A percentile compares a stretch with the other conserved stretches of the same genome.
Conservation (phyloP, 352 stramenopile genomes). For the Phytophthora pisi region DNA sequence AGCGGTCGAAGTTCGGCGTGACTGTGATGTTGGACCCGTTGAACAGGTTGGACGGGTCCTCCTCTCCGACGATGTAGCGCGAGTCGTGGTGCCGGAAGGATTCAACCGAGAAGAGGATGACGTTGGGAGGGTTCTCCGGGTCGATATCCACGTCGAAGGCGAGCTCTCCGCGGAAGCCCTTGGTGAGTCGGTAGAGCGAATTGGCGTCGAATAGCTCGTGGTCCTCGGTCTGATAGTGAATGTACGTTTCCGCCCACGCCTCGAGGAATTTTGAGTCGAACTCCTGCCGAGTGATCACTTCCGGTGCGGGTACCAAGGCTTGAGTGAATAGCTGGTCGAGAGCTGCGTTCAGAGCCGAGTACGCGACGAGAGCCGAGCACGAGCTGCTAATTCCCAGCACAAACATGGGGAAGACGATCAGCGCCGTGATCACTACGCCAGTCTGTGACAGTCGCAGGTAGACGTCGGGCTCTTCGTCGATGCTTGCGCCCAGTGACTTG, state of each 20-base stretch:
- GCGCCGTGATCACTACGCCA: slow-evolving; percentile 3
- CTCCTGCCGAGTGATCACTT: background rate
- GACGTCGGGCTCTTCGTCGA: background rate
- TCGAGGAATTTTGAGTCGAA: background rate
- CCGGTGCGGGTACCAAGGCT: background rate
- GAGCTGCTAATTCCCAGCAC: slow-evolving; percentile 14
- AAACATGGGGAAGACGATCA: slow-evolving; percentile 11
- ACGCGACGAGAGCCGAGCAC: slow-evolving; percentile 29
- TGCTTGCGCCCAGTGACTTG: background rate
- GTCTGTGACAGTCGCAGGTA: background rate
- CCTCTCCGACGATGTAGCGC: slow-evolving; percentile 45
- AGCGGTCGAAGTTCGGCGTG: slow-evolving; percentile 49
- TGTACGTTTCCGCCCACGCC: slow-evolving; percentile 21
- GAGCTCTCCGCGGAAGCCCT: slow-evolving; percentile 6
- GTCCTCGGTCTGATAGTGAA: slow-evolving; percentile 39
- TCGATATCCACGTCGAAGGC: slow-evolving; percentile 40
- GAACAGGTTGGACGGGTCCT: slow-evolving; percentile 36
- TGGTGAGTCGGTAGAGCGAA: slow-evolving; percentile 38
- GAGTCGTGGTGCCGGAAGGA: slow-evolving; percentile 58
- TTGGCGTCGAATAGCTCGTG: slow-evolving; percentile 42
- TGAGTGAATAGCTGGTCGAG: slow-evolving; percentile 7
- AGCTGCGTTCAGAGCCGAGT: slow-evolving; percentile 33
- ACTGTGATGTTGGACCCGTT: slow-evolving; percentile 28
- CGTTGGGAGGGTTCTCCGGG: slow-evolving; percentile 40
- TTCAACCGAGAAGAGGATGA: slow-evolving; percentile 49